Conservation (phyloP, 768 basidiomycete genomes). For the Tylopilus balloui region DNA sequence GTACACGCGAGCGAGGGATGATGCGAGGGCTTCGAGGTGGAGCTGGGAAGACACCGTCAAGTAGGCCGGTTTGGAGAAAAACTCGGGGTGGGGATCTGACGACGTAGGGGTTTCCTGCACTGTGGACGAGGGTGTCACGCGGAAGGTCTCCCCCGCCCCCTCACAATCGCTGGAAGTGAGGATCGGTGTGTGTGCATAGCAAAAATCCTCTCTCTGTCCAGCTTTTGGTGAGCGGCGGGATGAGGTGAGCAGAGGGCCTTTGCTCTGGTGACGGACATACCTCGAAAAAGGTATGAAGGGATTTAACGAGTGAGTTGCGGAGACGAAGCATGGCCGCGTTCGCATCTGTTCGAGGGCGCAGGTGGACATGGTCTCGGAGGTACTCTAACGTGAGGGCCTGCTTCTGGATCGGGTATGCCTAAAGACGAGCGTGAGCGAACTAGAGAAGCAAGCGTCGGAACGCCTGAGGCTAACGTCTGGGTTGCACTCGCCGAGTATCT, state of each 20-base stretch:
- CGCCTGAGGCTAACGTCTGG: conserved; percentile 40
- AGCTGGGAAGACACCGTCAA: conserved; percentile 95
- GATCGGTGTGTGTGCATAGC: conserved; percentile 78
- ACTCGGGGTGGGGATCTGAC: conserved; percentile 38
- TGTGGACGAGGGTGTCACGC: conserved; percentile 41
- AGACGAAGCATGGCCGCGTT: conserved; percentile 74
- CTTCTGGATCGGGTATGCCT: conserved; percentile 93
- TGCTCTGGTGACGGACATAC: conserved; percentile 37
- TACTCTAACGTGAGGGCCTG: conserved; percentile 74
- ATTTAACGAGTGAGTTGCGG: conserved; percentile 51
- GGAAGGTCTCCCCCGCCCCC: conserved; percentile 92
- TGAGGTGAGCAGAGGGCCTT: not conserved
- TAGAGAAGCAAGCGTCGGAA: not conserved
- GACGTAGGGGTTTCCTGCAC: conserved; percentile 3
- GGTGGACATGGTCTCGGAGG: conserved; percentile 79
- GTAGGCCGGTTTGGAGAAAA: conserved; percentile 73
- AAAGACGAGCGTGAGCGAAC: conserved; percentile 4
- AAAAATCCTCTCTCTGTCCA: conserved; percentile 69
- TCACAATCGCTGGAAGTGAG: conserved; percentile 92
- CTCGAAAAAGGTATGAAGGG: conserved; percentile 67
- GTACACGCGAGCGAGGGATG: conserved; percentile 78
- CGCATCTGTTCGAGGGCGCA: conserved; percentile 75
- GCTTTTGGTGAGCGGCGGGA: conserved; percentile 15
- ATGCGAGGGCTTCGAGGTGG: conserved; percentile 85
- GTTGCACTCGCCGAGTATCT: conserved; percentile 53